Evolutionary conservation across 2,329 filamentous ascomycete species (phyloP).

Genomic region (Phialocephala sp.): DNA sequence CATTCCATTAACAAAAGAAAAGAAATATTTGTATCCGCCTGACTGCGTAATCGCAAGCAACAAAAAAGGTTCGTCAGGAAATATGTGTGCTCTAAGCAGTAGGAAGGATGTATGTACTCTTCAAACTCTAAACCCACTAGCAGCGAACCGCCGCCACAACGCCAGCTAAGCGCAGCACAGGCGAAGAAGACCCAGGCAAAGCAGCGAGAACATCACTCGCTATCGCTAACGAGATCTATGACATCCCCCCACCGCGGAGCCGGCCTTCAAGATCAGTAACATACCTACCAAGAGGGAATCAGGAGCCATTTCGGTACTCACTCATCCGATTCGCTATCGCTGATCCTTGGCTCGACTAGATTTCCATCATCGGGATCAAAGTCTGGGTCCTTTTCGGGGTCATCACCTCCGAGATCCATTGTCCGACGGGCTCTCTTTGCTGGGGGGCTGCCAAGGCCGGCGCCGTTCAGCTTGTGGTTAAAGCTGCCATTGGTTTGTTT

Average conservation of each 20-base stretch:
- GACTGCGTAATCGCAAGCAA: neutral
- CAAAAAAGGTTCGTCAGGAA: neutral
- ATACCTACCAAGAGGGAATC: neutral
- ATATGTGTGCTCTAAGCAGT: neutral
- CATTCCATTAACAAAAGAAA: neutral
- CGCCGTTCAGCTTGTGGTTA: neutral
- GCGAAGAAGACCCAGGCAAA: neutral
- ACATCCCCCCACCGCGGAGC: neutral
- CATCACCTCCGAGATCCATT: neutral
- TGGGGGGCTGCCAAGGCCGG: neutral
- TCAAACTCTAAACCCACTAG: neutral
- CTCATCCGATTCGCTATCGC: slow-evolving; percentile 11
- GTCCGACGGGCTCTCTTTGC: slow-evolving; percentile 4
- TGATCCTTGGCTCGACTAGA: slow-evolving; percentile 6
- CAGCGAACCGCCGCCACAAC: neutral
- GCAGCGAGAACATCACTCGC: neutral
- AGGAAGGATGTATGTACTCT: too few species aligned
- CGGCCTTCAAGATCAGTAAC: slow-evolving; percentile 3
- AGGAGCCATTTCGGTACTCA: slow-evolving; percentile 10
- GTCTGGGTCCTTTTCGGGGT: neutral
- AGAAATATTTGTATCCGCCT: neutral
- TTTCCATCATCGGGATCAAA: slow-evolving; percentile 12
- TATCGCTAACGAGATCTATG: slow-evolving; percentile 1
- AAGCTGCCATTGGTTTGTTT: neutral
- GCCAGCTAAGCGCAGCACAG: neutral